Conservation (phyloP, 78 protist species). For the Emiliania huxleyi region DNA sequence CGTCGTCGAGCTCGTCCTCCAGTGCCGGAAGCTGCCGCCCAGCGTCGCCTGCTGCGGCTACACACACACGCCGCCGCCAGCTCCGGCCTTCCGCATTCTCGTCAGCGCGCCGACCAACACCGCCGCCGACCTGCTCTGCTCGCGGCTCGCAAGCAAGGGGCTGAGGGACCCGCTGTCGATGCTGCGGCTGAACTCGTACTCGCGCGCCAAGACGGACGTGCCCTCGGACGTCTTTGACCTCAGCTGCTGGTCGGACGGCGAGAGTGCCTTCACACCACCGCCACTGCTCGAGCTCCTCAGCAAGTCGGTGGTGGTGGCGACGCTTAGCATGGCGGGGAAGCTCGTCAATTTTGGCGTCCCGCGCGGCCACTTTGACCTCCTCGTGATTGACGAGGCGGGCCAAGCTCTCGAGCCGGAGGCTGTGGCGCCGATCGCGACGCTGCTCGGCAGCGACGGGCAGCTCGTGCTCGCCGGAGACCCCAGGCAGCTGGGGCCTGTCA, state of each 20-base stretch:
- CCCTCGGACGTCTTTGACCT: neutral
- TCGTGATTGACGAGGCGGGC: constrained; percentile 55
- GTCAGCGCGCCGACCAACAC: constrained; percentile 47
- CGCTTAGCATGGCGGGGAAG: neutral
- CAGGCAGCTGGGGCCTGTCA: constrained; percentile 56
- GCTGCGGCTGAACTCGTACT: neutral
- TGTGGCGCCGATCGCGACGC: neutral
- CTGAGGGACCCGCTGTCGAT: neutral
- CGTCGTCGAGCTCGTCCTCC: neutral
- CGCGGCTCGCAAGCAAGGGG: too few species aligned
- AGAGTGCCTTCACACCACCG: too few species aligned
- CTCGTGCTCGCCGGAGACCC: constrained; percentile 58
- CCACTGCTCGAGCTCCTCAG: too few species aligned
- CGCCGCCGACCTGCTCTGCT: constrained; percentile 28
- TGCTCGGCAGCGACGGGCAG: neutral
- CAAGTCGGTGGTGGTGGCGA: neutral
- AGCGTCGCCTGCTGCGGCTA: neutral
- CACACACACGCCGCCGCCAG: neutral
- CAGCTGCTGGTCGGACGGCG: neutral
- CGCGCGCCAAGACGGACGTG: neutral
- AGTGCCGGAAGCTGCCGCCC: too few species aligned
- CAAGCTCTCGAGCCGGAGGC: constrained; percentile 41
- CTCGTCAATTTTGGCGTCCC: neutral
- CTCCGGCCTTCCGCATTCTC: neutral
- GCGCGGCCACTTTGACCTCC: neutral